Evolutionary conservation across 306 rosid genomes (phyloP).

Genomic region (cucumber (Cucumis sativus)): DNA sequence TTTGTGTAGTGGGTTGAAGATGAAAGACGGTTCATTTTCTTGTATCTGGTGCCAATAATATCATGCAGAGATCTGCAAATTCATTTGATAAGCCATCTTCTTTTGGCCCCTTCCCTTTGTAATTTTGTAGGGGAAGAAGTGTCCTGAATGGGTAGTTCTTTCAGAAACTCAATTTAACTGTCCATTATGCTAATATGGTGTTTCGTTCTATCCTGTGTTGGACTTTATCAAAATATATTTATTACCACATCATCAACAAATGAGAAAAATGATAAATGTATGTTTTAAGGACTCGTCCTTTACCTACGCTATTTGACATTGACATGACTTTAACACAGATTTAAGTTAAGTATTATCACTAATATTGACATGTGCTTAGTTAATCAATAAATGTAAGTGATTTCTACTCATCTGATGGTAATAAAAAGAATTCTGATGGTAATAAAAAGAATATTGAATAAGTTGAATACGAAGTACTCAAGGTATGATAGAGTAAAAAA

Average conservation of each 20-base stretch:
- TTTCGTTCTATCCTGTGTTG: background rate
- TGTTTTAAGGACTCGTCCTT: too few species aligned
- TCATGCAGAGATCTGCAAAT: constrained; percentile 8
- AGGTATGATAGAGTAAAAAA: too few species aligned
- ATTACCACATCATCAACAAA: background rate
- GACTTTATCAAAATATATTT: background rate
- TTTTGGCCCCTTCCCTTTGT: background rate
- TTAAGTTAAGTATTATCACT: too few species aligned
- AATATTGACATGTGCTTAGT: too few species aligned
- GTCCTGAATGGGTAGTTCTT: background rate
- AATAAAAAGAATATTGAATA: too few species aligned
- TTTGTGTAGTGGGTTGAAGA: background rate
- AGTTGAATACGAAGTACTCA: too few species aligned
- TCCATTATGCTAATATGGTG: background rate
- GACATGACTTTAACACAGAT: too few species aligned
- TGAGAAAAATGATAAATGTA: too few species aligned
- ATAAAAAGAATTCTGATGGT: too few species aligned
- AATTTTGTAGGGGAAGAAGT: background rate
- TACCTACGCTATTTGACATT: too few species aligned
- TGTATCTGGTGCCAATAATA: background rate
- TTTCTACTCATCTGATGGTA: too few species aligned
- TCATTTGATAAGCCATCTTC: background rate
- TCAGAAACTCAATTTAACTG: background rate
- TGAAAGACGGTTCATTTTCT: background rate
- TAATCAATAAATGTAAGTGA: too few species aligned